Evolutionary conservation across 139 green algal species (phyloP).

Genomic region (Chlorella sorokiniana): DNA sequence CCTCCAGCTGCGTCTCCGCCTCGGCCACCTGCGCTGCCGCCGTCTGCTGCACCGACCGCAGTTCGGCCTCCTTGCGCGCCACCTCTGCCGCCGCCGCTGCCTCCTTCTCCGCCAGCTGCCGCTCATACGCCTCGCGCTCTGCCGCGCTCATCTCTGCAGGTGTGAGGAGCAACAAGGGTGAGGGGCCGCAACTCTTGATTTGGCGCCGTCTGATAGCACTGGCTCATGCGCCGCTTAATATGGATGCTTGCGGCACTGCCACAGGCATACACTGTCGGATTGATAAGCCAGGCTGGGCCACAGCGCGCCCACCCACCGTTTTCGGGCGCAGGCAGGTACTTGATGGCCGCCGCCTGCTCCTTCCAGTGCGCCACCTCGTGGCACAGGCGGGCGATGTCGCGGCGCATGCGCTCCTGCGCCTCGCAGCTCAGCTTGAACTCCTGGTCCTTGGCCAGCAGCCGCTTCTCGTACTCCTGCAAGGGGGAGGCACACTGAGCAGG

Average conservation of each 20-base stretch:
- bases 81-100: constrained; percentile 2
- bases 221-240: neutral
- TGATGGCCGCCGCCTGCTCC: constrained; percentile 32
- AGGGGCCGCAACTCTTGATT: too few species aligned
- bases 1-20: constrained; percentile 34
- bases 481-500: neutral
- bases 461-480: constrained; percentile 85
- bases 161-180: too few species aligned
- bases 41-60: constrained; percentile 26
- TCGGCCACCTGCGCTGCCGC: constrained; percentile 26
- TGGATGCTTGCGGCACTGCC: neutral
- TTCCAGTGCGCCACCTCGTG: constrained; percentile 36
- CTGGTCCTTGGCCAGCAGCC: constrained; percentile 79
- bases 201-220: too few species aligned
- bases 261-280: neutral
- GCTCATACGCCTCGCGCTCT: constrained; percentile 17
- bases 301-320: neutral
- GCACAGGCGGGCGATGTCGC: constrained; percentile 33
- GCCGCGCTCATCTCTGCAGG: neutral
- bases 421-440: constrained; percentile 62
- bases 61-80: constrained; percentile 15
- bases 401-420: constrained; percentile 33
- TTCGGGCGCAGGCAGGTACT: constrained; percentile 26
- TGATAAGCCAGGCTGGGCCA: too few species aligned
- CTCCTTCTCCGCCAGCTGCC: constrained; percentile 8